A percentile compares a stretch with the other conserved stretches of the same genome.
Conservation (phyloP, 768 basidiomycete genomes). For the Amanita molliuscula region DNA sequence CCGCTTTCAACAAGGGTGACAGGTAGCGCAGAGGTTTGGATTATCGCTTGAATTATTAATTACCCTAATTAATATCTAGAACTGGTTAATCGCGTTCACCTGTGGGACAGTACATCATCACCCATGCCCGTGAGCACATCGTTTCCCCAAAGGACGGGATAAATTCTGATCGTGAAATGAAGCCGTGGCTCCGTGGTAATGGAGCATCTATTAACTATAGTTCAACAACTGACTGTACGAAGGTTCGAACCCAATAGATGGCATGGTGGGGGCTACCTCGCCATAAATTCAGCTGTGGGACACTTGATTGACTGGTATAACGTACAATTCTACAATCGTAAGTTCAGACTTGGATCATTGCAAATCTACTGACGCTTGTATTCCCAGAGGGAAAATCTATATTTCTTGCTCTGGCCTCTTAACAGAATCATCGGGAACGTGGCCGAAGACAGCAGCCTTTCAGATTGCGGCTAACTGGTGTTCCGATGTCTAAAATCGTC, state of each 20-base stretch:
- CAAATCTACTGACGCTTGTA: neutral
- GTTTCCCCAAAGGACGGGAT: neutral
- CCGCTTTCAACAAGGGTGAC: conserved; percentile 41
- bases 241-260: conserved; percentile 33
- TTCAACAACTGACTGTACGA: neutral
- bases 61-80: conserved; percentile 11
- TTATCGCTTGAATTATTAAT: neutral
- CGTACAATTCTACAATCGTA: conserved; percentile 26
- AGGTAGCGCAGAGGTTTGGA: conserved; percentile 41
- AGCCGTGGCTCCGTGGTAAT: conserved; percentile 42
- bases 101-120: conserved; percentile 36
- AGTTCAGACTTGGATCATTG: conserved; percentile 8
- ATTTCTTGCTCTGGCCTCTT: conserved; percentile 48
- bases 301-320: conserved; percentile 58
- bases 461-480: conserved; percentile 48
- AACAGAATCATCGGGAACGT: conserved; percentile 20
- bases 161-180: neutral
- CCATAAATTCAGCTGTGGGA: conserved; percentile 42
- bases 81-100: conserved; percentile 45
- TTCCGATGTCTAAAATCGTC: conserved; percentile 27
- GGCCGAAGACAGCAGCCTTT: conserved; percentile 53
- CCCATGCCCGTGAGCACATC: conserved; percentile 39
- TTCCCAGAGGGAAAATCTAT: conserved; percentile 47
- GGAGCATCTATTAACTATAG: neutral
- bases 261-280: conserved; percentile 44